Base-by-base conservation (phyloP, 148 eudicot species). In the Vaccinium myrtillus region DNA sequence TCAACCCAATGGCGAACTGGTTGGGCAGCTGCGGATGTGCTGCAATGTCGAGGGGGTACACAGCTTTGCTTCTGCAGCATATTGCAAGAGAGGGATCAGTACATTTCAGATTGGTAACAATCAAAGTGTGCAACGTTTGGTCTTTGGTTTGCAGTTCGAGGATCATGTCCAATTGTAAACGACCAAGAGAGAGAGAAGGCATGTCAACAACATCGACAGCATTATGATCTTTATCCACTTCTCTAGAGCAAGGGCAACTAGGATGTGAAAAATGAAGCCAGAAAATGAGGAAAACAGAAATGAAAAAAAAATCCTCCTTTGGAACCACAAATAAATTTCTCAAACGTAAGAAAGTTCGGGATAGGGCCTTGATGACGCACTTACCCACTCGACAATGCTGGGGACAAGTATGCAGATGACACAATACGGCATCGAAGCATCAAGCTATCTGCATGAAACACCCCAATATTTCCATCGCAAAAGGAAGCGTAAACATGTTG, bases 21-120 rank as follows among this genome's bases (percentile, higher is more conserved):
- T 90, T 92, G n/a, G 94, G 90, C 25, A 94, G 94, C 36, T 90
- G 96, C 3, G 95, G 98, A 36, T 95, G 98, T 3, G 96, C 92
- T 75, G 94, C 95, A 61, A 92, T 63, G 1, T 87, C 95, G 21
- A 88, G 83, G 6, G 98, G 92, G 82, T 94, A 90, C 51, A 87
- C 90, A 3, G 90, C 81, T 87, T 92, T 94, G 90, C 88, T 92
- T 91, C 98, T 95, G 88, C 76, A 83, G 70, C 63, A 70, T 1
- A 25, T 50, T 2, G 82, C 43, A 79, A 11, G 19, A 58, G 36
- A 39, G 50, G 74, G 78, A 77, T 81, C n/a, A 48, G 43, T 77
- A 50, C 1, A 6, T 46, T 15, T 67, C 13, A 70, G 13, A 51
- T 18, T 4, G 4, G 67, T 51, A 25, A 67, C 30, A 9, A 2